Conservation (phyloP, 2,329 filamentous ascomycete genomes). For the Nemania sp. region DNA sequence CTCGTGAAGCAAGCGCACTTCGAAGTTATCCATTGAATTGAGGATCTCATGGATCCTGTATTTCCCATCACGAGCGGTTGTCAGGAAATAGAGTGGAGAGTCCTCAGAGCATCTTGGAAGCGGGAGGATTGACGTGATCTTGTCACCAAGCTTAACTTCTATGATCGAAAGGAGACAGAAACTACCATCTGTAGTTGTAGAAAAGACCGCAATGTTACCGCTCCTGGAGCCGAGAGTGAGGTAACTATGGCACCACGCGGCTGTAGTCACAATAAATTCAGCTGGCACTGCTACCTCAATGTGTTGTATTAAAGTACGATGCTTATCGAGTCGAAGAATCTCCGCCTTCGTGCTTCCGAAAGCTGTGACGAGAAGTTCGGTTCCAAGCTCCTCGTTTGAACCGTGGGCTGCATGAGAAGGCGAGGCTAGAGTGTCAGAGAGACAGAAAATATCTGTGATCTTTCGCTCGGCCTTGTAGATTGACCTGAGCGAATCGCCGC, state of each 20-base stretch:
- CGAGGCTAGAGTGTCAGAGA: constrained; percentile 33
- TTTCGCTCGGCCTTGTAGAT: constrained; percentile 50
- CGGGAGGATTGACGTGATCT: constrained; percentile 68
- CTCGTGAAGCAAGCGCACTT: constrained; percentile 63
- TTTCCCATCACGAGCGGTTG: constrained; percentile 75
- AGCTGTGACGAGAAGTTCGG: constrained; percentile 50
- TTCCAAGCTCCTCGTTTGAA: background rate
- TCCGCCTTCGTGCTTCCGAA: constrained; percentile 50
- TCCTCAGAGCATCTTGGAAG: constrained; percentile 42
- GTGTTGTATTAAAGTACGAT: constrained; percentile 36
- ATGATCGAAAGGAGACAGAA: constrained; percentile 41
- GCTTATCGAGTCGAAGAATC: constrained; percentile 46
- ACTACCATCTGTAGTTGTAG: constrained; percentile 25
- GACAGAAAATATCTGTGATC: constrained; percentile 53
- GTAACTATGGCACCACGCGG: constrained; percentile 44
- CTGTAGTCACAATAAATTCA: constrained; percentile 55
- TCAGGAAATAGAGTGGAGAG: constrained; percentile 57
- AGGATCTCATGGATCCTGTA: constrained; percentile 65
- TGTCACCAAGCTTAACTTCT: constrained; percentile 55
- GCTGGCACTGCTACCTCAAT: constrained; percentile 46
- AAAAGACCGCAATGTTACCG: constrained; percentile 51
- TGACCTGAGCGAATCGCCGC: constrained; percentile 35
- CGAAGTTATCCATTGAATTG: constrained; percentile 23
- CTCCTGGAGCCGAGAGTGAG: constrained; percentile 59
- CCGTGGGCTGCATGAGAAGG: constrained; percentile 6